phyloP scores from a whole-genome alignment of 345 rosid species.

The Cardiospermum halicacabum region DNA sequence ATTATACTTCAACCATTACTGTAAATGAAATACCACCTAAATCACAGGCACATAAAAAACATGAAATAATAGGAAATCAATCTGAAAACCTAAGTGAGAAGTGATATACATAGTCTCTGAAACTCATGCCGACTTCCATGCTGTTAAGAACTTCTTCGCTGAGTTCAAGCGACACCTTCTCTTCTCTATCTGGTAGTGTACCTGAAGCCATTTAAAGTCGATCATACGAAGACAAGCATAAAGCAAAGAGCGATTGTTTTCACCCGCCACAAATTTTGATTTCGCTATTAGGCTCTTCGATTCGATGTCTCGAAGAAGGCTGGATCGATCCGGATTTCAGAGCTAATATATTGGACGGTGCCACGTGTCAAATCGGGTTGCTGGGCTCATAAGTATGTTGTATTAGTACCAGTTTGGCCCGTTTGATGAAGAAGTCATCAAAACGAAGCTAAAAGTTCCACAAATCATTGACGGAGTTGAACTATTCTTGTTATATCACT shows the following conservation, averaged over 20 bases:
- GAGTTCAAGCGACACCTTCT: slow-evolving; percentile 69
- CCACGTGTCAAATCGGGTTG: no score
- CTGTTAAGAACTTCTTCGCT: slow-evolving; percentile 78
- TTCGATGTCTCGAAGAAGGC: neutral
- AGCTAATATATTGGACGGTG: no score
- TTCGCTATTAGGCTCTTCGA: neutral
- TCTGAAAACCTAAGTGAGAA: neutral
- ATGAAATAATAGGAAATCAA: neutral
- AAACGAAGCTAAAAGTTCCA: no score
- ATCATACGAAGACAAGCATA: neutral
- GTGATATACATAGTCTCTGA: slow-evolving; percentile 65
- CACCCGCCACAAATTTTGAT: slow-evolving; percentile 34
- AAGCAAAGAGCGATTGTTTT: neutral
- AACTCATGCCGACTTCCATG: slow-evolving; percentile 92
- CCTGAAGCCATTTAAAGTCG: slow-evolving; percentile 21
- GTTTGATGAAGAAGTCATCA: no score
- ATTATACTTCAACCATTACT: neutral
- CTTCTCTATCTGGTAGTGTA: slow-evolving; percentile 51
- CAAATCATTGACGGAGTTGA: no score
- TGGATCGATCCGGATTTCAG: no score
- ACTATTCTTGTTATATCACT: no score
- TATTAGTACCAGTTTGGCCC: no score
- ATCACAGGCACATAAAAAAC: neutral
- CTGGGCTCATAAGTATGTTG: no score
- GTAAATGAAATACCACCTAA: neutral